These are phyloP conservation scores for Adansonia madagascariensis DNA, from an alignment of 441 rosid genomes.

Conservation along the genomic window DNA sequence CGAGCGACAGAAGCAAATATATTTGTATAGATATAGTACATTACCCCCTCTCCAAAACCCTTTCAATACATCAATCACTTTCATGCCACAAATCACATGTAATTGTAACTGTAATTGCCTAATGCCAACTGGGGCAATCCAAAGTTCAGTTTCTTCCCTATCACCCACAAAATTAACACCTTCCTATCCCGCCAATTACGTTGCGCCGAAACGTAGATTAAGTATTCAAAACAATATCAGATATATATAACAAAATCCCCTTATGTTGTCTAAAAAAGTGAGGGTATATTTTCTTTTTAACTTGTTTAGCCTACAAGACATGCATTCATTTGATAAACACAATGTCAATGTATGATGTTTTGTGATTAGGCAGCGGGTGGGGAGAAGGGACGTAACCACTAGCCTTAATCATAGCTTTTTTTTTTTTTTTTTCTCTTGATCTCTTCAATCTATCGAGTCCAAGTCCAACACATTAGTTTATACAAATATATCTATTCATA, in stretches of 20 bases:
- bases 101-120: neutral
- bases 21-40: no score
- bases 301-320: slow-evolving; percentile 9
- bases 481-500: no score
- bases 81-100: neutral
- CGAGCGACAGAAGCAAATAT: no score
- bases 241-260: no score
- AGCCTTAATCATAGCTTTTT: no score
- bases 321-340: neutral
- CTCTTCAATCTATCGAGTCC: neutral
- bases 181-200: slow-evolving; percentile 8
- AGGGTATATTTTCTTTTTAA: neutral
- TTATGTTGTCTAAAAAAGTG: neutral
- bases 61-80: neutral
- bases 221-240: neutral
- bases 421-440: neutral
- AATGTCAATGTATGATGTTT: neutral
- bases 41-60: no score
- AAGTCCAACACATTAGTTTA: no score
- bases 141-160: neutral
- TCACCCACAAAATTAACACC: neutral
- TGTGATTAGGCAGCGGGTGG: neutral
- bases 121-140: neutral
- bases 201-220: neutral
- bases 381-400: no score